phyloP scores from a whole-genome alignment of 2,329 filamentous ascomycete genomes.

The Cladobotryum protrusum region DNA sequence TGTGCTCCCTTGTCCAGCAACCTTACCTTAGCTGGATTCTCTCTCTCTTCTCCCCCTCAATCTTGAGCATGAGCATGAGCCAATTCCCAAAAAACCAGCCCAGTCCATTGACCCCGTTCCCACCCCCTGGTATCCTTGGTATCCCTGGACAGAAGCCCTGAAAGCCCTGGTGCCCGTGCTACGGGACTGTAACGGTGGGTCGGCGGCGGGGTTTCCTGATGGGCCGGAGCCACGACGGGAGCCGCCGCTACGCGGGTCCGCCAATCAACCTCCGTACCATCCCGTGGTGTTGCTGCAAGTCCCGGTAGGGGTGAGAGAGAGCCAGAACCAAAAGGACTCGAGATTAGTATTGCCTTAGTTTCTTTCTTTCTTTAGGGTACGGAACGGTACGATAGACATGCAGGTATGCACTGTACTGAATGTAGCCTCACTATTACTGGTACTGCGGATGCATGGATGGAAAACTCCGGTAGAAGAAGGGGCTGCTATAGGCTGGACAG shows the following conservation, averaged over 20 bases:
- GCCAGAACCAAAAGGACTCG: too few relatives aligned
- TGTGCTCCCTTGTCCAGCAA: too few relatives aligned
- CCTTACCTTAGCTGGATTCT: neutral
- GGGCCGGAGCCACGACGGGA: constrained; percentile 3
- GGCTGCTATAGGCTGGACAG: constrained; percentile 1
- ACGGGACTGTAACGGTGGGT: neutral
- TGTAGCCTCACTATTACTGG: neutral
- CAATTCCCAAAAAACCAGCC: too few relatives aligned
- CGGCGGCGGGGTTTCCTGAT: neutral
- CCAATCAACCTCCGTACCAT: constrained; percentile 8
- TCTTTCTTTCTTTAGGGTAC: neutral
- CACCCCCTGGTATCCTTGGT: too few relatives aligned
- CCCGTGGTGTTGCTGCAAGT: constrained; percentile 5
- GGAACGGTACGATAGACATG: too few relatives aligned
- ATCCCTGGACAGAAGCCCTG: too few relatives aligned
- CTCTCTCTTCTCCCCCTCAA: neutral
- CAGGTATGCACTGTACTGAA: too few relatives aligned
- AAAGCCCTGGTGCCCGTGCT: neutral
- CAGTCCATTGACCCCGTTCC: too few relatives aligned
- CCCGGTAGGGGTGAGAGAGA: constrained; percentile 1
- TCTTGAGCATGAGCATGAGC: too few relatives aligned
- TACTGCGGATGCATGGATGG: neutral
- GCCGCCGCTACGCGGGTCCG: constrained; percentile 6
- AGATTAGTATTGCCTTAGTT: too few relatives aligned
- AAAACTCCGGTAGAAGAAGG: constrained; percentile 6